These are phyloP conservation scores for Fraxinus anomala DNA, from an alignment of 257 asterid species.

Conservation along the genomic window DNA sequence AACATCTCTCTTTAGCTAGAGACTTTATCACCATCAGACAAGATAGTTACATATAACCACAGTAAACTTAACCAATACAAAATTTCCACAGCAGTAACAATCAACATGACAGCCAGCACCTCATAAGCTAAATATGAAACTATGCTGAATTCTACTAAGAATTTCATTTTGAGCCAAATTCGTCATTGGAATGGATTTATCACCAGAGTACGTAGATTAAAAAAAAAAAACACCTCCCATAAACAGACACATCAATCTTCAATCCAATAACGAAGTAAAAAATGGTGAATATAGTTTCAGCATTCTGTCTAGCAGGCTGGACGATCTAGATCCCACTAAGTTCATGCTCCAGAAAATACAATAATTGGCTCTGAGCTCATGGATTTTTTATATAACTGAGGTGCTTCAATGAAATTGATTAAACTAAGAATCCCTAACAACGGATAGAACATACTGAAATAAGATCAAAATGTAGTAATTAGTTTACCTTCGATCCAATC, in stretches of 20 bases:
- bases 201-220: slow-evolving; percentile 6
- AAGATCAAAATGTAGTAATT: not conserved
- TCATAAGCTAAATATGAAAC: not conserved
- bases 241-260: slow-evolving; percentile 13
- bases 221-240: not conserved
- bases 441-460: slow-evolving; percentile 2
- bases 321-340: slow-evolving; percentile 13
- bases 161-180: not conserved
- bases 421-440: slow-evolving; percentile 8
- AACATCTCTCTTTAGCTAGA: not conserved
- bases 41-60: not conserved
- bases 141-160: not conserved
- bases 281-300: slow-evolving; percentile 1
- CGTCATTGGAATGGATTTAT: slow-evolving; percentile 2
- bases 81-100: not conserved
- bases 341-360: not conserved
- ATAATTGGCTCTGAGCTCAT: not conserved
- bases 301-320: slow-evolving; percentile 12
- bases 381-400: not conserved
- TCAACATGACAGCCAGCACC: not conserved
- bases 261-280: slow-evolving; percentile 5
- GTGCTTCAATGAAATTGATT: not conserved
- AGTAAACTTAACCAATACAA: not conserved
- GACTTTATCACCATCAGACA: not conserved
- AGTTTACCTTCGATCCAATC: slow-evolving; percentile 85